Evolutionary conservation across 129 eudicot genomes (phyloP).

Genomic region (Artemisia tridentata): DNA sequence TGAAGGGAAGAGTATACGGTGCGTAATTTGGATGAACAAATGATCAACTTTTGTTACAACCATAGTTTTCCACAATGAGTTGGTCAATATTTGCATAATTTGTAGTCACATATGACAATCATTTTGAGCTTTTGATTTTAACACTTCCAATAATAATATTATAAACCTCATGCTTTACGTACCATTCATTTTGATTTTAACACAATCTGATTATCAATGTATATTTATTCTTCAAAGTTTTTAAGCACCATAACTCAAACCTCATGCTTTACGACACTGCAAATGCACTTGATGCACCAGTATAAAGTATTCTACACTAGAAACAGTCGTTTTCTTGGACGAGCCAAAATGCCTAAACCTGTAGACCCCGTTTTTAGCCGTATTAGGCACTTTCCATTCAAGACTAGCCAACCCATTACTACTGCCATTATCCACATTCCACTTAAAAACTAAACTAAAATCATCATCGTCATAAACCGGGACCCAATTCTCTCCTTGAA

Average conservation of each 20-base stretch:
- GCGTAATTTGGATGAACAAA: slow-evolving; percentile 84
- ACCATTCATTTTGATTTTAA: too few relatives aligned
- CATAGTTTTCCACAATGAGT: neutral
- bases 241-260: neutral
- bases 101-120: neutral
- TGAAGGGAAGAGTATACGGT: slow-evolving; percentile 67
- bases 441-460: slow-evolving; percentile 45
- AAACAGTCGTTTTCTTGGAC: slow-evolving; percentile 37
- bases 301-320: slow-evolving; percentile 35
- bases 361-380: slow-evolving; percentile 50
- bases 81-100: slow-evolving; percentile 10
- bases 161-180: too few relatives aligned
- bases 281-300: slow-evolving; percentile 65
- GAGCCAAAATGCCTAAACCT: slow-evolving; percentile 66
- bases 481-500: slow-evolving; percentile 46
- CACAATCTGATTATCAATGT: neutral
- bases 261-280: slow-evolving; percentile 33
- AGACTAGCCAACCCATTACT: slow-evolving; percentile 44
- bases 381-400: slow-evolving; percentile 63
- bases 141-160: neutral
- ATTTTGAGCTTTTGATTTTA: slow-evolving; percentile 1
- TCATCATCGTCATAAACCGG: slow-evolving; percentile 61
- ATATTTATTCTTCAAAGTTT: slow-evolving; percentile 11
- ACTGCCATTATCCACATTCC: slow-evolving; percentile 34
- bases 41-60: neutral